Percentiles rank a stretch among this genome's conserved stretches.
Evolutionary conservation across 2,329 filamentous ascomycete species (phyloP).

Genomic region (Fusarium palustre): DNA sequence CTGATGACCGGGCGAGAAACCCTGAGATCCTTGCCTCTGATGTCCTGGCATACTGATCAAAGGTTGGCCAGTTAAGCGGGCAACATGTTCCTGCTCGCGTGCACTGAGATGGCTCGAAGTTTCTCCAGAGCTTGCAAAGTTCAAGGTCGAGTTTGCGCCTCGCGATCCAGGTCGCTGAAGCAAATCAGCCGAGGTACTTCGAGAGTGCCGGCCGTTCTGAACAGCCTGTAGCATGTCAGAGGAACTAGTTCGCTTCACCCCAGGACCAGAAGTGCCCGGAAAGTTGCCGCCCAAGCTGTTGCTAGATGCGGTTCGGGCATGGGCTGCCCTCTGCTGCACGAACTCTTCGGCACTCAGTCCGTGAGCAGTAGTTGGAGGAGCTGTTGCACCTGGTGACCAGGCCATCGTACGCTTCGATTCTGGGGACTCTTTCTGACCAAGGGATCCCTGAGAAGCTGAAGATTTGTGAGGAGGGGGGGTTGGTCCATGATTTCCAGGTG

Average conservation of each 20-base stretch:
- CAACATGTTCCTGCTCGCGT: slow-evolving; percentile 89
- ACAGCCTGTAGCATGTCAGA: slow-evolving; percentile 51
- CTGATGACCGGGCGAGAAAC: slow-evolving; percentile 68
- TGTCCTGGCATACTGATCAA: slow-evolving; percentile 74
- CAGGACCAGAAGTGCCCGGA: slow-evolving; percentile 47
- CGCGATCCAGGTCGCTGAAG: slow-evolving; percentile 68
- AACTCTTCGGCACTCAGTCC: slow-evolving; percentile 82
- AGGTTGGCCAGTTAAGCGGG: slow-evolving; percentile 81
- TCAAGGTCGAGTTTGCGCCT: slow-evolving; percentile 64
- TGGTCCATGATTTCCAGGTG: slow-evolving; percentile 48
- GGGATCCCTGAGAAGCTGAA: slow-evolving; percentile 47
- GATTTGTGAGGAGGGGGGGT: slow-evolving; percentile 41
- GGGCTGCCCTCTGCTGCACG: slow-evolving; percentile 79
- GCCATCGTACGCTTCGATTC: slow-evolving; percentile 73
- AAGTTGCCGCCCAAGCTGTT: slow-evolving; percentile 53
- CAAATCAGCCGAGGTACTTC: slow-evolving; percentile 60
- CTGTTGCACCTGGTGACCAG: slow-evolving; percentile 80
- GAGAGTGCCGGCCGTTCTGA: slow-evolving; percentile 51
- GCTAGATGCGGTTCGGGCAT: slow-evolving; percentile 70
- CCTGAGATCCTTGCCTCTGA: slow-evolving; percentile 62
- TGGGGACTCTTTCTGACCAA: slow-evolving; percentile 62
- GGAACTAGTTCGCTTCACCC: slow-evolving; percentile 55
- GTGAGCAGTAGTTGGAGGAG: slow-evolving; percentile 60
- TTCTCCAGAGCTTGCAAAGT: slow-evolving; percentile 57
- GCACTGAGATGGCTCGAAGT: slow-evolving; percentile 75